A percentile compares a stretch with the other conserved stretches of the same genome.
Conservation (phyloP, 352 stramenopile genomes). For the Chrysophaeum taylorii region DNA sequence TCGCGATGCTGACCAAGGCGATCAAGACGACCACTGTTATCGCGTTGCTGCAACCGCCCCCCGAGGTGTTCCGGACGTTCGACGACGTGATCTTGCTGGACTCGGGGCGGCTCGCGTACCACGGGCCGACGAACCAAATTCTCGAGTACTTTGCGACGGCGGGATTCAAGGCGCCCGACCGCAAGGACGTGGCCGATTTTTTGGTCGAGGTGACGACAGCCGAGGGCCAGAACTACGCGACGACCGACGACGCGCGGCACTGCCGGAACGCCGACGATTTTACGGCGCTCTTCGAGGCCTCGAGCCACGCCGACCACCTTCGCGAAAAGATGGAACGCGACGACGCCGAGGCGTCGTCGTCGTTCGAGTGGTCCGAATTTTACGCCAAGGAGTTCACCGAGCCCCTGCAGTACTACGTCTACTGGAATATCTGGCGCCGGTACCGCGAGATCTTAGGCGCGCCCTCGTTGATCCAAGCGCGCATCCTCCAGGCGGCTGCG, state of each 20-base stretch:
- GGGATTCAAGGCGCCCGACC: conserved; percentile 35
- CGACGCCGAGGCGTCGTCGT: not conserved
- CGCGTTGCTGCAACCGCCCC: conserved; percentile 54
- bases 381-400: no score
- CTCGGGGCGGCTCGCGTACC: conserved; percentile 78
- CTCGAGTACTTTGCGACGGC: conserved; percentile 62
- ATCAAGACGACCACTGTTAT: conserved; percentile 31
- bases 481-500: conserved; percentile 48
- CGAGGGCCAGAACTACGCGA: conserved; percentile 23
- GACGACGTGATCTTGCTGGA: conserved; percentile 88
- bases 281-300: no score
- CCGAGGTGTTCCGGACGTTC: conserved; percentile 82
- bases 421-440: conserved; percentile 52
- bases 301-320: not conserved
- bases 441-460: conserved; percentile 50
- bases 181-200: conserved; percentile 76
- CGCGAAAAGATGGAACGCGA: no score
- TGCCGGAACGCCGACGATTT: conserved; percentile 42
- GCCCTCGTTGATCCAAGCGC: conserved; percentile 43
- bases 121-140: conserved; percentile 60
- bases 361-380: no score
- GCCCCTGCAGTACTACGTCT: conserved; percentile 56
- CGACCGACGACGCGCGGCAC: not conserved
- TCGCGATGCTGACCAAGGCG: conserved; percentile 45
- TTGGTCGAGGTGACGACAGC: conserved; percentile 59